These are phyloP conservation scores for Acanthamoeba healyi DNA, from an alignment of 208 protist genomes.

Conservation along the genomic window DNA sequence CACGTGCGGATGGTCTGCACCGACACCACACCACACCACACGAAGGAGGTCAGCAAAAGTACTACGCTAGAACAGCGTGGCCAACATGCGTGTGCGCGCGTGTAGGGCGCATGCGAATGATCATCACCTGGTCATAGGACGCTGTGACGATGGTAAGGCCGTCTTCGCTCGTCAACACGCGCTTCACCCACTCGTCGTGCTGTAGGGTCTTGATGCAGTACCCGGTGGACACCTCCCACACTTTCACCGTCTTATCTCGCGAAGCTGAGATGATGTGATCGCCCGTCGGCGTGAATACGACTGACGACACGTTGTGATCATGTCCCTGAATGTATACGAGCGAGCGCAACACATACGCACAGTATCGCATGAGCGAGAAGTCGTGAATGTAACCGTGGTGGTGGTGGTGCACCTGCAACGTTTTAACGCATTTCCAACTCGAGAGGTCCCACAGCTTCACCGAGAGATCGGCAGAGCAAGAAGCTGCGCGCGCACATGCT, in stretches of 20 bases:
- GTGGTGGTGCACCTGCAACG: conserved; percentile 17
- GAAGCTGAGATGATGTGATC: conserved; percentile 80
- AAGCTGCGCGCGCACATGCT: conserved; percentile 47
- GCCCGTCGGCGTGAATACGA: conserved; percentile 83
- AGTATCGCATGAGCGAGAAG: too few relatives aligned
- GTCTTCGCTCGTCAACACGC: conserved; percentile 76
- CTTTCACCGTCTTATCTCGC: conserved; percentile 86
- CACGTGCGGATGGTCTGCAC: conserved; percentile 79
- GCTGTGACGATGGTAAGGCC: conserved; percentile 79
- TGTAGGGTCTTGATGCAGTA: conserved; percentile 86
- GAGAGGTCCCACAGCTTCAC: conserved; percentile 88
- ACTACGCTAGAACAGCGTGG: too few relatives aligned
- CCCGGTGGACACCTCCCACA: conserved; percentile 87
- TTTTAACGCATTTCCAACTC: conserved; percentile 81
- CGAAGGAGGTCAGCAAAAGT: too few relatives aligned
- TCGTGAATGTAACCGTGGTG: background rate
- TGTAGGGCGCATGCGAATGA: too few relatives aligned
- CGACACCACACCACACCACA: too few relatives aligned
- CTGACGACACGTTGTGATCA: conserved; percentile 89
- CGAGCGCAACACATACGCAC: too few relatives aligned
- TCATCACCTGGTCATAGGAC: conserved; percentile 86
- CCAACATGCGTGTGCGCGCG: too few relatives aligned
- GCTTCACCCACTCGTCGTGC: conserved; percentile 89
- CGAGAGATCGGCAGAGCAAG: conserved; percentile 85
- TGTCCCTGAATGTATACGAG: conserved; percentile 79